phyloP scores from a whole-genome alignment of 441 rosid species.

The Brassica balearica region DNA sequence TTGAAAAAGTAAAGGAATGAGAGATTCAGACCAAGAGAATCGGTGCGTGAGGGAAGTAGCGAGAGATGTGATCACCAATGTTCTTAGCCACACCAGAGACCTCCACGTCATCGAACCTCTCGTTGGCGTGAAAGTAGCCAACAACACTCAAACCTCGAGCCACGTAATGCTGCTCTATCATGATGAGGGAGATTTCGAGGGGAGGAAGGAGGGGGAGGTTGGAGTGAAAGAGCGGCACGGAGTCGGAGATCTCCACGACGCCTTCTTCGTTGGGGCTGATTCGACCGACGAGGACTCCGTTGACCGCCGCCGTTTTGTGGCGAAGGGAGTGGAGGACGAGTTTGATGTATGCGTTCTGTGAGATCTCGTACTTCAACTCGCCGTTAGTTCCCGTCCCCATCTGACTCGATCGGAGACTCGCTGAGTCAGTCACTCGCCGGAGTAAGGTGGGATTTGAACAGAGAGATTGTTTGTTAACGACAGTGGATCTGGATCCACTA shows the following conservation, averaged over 20 bases:
- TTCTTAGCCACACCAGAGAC: conserved; percentile 79
- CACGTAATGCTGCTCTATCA: conserved; percentile 81
- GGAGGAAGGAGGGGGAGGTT: neutral
- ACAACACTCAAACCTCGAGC: conserved; percentile 73
- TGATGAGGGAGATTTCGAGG: neutral
- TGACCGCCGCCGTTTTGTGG: neutral
- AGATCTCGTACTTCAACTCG: neutral
- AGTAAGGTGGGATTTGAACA: neutral
- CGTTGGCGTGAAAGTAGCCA: conserved; percentile 94
- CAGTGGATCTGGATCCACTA: neutral
- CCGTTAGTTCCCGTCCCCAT: neutral
- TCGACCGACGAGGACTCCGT: neutral
- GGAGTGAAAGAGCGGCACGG: neutral
- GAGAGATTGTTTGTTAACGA: neutral
- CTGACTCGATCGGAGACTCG: neutral
- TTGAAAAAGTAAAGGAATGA: neutral
- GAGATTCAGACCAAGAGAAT: conserved; percentile 64
- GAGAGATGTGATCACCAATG: conserved; percentile 85
- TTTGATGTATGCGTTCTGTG: neutral
- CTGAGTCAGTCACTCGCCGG: neutral
- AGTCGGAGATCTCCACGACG: neutral
- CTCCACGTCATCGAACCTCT: conserved; percentile 79
- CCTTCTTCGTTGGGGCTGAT: neutral
- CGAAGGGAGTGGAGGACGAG: neutral
- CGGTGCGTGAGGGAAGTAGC: conserved; percentile 78